Conservation (phyloP, 2,329 filamentous ascomycete species). For the Rasamsonia emersonii region DNA sequence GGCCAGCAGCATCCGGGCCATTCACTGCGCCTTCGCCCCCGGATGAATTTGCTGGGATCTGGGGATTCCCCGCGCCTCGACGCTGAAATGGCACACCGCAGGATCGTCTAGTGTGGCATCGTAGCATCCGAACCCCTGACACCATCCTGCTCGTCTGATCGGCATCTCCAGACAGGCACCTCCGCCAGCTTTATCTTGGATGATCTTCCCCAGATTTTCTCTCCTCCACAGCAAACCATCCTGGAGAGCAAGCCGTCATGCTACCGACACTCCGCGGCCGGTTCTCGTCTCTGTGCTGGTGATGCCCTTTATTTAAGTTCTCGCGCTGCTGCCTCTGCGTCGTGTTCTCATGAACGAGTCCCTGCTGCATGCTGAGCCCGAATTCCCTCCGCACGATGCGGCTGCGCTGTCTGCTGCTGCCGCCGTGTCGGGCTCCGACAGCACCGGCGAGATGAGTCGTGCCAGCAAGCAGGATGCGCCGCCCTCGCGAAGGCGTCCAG, state of each 20-base stretch:
- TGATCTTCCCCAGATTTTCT: conserved; percentile 10
- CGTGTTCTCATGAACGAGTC: conserved; percentile 9
- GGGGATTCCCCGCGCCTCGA: no score
- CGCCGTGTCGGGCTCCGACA: neutral
- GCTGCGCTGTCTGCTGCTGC: conserved; percentile 5
- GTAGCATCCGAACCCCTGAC: no score
- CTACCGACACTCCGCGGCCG: conserved; percentile 7
- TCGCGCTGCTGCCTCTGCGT: no score
- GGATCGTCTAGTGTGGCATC: no score
- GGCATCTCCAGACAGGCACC: no score
- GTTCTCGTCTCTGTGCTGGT: neutral
- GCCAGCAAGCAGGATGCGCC: conserved; percentile 5
- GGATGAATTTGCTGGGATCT: no score
- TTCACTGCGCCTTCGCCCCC: no score
- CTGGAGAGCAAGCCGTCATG: neutral
- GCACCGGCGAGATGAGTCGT: conserved; percentile 3
- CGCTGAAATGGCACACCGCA: no score
- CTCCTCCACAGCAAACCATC: conserved; percentile 1
- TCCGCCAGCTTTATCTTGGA: no score
- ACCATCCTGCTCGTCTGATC: no score
- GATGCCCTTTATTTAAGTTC: no score
- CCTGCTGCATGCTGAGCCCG: conserved; percentile 10
- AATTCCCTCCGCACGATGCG: conserved; percentile 8
- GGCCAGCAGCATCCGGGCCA: no score
- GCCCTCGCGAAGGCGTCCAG: conserved; percentile 9